Base-by-base conservation (phyloP, 306 rosid species). In the Notholithocarpus densiflorus region DNA sequence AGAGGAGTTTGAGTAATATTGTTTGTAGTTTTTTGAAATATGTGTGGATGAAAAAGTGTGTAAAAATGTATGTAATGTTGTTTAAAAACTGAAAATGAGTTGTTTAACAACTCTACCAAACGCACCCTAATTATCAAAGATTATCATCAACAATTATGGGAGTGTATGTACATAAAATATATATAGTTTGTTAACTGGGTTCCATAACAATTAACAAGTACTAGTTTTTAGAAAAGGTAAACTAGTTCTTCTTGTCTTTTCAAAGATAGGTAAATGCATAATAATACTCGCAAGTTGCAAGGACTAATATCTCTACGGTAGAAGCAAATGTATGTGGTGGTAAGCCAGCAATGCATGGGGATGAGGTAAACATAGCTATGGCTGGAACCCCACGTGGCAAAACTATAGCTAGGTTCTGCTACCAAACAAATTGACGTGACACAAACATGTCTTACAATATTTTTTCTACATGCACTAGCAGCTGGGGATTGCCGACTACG, bases 381-480 rank as follows among this genome's bases (percentile, higher is more conserved):
- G 53, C 29, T 14, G 12, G 45, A 40, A 40, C 37, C 65, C 77
- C 73, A 29, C 56, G 73, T 72, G 43, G 72, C 64, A 55, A n/a
- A 32, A 24, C 74, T 29, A 20, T 70, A 54, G 68, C 21, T 37
- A 4, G 5, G 3, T 66, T 32, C 24, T 65, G 51, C 17, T 1
- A 66, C 52, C 70, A 37, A 68, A 68, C 72, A 10, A 6, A 4
- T 77, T 77, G 80, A 77, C 71, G 66, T 56, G 76, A 78, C 76
- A 27, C 9, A 40, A 23, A 13, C 61, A 8, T 10, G 19, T 3
- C 45, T 13, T 48, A 48, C 53, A 12, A 48, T 40, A 7, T 40
- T 8, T 40, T 40, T 48, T 48, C 52, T 32, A 66, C 51, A 66
- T 32, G 21, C 71, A 66, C 71, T 32, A 31, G 51, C 48, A 8